Conservation (phyloP, 257 asterid species). For the Scutellaria galericulata region DNA sequence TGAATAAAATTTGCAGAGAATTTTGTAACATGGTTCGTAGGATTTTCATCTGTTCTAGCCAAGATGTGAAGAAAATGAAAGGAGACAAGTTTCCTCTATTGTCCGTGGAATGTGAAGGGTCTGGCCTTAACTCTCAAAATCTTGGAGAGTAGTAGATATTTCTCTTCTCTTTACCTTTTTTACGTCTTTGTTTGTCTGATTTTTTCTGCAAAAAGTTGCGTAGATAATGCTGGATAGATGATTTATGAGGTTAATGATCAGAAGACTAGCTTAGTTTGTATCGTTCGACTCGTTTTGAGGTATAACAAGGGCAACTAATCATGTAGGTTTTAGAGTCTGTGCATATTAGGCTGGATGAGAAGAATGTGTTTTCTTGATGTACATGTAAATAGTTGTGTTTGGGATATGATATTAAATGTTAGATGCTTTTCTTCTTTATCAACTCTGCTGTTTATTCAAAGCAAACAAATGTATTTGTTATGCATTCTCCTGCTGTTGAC, state of each 20-base stretch:
- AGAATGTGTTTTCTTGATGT: slow-evolving; percentile 33
- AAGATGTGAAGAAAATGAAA: slow-evolving; percentile 77
- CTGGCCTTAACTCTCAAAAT: slow-evolving; percentile 37
- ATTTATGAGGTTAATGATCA: too few species aligned
- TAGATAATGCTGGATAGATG: not conserved
- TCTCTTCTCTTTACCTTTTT: too few species aligned
- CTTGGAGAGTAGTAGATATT: slow-evolving; percentile 34
- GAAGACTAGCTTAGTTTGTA: not conserved
- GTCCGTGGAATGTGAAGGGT: slow-evolving; percentile 48
- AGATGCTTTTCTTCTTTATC: too few species aligned
- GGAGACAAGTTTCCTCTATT: slow-evolving; percentile 55
- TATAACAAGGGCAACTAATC: slow-evolving; percentile 33
- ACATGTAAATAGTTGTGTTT: slow-evolving; percentile 43
- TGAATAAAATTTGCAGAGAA: slow-evolving; percentile 55
- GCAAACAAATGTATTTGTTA: too few species aligned
- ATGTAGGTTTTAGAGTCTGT: slow-evolving; percentile 45
- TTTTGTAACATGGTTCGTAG: slow-evolving; percentile 78
- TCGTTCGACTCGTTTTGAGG: slow-evolving; percentile 29
- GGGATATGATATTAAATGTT: slow-evolving; percentile 6
- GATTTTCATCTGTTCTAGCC: slow-evolving; percentile 74
- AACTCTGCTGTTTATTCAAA: too few species aligned
- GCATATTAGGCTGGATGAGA: slow-evolving; percentile 49
- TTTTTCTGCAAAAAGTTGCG: not conserved
- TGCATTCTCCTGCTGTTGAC: too few species aligned
- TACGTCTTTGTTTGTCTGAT: too few species aligned